Evolutionary conservation across 2,329 filamentous ascomycete genomes (phyloP).

Genomic region (Podosphaera xanthii): DNA sequence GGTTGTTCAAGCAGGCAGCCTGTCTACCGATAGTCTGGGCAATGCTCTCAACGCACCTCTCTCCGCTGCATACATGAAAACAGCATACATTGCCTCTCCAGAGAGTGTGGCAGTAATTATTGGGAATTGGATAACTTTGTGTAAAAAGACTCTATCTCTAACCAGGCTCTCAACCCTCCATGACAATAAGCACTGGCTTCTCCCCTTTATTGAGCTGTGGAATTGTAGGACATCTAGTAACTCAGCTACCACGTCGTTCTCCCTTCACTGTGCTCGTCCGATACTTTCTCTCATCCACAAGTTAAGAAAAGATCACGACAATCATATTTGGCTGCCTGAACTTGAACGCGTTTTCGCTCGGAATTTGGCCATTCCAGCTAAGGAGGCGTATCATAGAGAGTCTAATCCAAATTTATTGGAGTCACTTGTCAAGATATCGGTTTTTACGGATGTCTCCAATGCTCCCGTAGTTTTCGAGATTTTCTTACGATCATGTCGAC

Average conservation of each 20-base stretch:
- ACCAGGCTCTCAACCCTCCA: neutral
- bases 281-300: slow-evolving; percentile 12
- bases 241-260: slow-evolving; percentile 6
- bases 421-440: slow-evolving; percentile 9
- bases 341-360: slow-evolving; percentile 16
- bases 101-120: slow-evolving; percentile 14
- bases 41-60: slow-evolving; percentile 7
- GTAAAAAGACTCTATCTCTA: slow-evolving; percentile 2
- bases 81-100: slow-evolving; percentile 12
- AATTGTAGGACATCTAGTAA: slow-evolving; percentile 7
- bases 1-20: slow-evolving; percentile 8
- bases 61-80: slow-evolving; percentile 15
- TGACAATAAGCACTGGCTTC: slow-evolving; percentile 6
- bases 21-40: neutral
- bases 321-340: slow-evolving; percentile 6
- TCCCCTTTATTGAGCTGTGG: slow-evolving; percentile 15
- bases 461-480: slow-evolving; percentile 22
- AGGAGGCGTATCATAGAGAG: slow-evolving; percentile 6
- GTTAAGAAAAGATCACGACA: slow-evolving; percentile 1
- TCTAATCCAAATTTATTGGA: slow-evolving; percentile 8
- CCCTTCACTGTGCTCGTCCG: slow-evolving; percentile 15
- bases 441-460: slow-evolving; percentile 17
- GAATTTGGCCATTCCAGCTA: slow-evolving; percentile 17
- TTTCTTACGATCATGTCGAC: slow-evolving; percentile 21
- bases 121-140: slow-evolving; percentile 15